A percentile compares a stretch with the other conserved stretches of the same genome.
Conservation (phyloP, 768 basidiomycete species). For the Lactarius vividus region DNA sequence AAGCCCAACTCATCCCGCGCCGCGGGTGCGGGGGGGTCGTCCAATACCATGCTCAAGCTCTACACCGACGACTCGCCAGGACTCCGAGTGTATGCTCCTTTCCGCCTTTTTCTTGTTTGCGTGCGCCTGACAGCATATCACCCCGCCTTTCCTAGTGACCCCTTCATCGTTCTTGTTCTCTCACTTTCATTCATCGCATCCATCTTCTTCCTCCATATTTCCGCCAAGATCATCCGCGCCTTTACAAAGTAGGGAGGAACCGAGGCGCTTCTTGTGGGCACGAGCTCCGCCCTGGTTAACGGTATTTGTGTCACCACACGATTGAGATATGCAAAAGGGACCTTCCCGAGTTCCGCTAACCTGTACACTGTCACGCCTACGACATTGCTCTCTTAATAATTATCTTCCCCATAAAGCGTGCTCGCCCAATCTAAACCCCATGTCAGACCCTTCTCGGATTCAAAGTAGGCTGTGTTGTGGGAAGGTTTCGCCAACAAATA, state of each 20-base stretch:
- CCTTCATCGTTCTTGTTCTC: conserved; percentile 93
- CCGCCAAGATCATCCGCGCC: conserved; percentile 88
- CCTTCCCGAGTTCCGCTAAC: not conserved
- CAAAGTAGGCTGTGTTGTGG: not conserved
- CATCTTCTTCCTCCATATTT: conserved; percentile 98
- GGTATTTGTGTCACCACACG: not conserved
- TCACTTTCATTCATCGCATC: conserved; percentile 96
- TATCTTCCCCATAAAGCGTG: not conserved
- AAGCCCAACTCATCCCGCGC: conserved; percentile 86
- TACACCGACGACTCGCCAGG: conserved; percentile 99
- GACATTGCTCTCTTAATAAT: not conserved
- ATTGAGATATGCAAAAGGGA: not conserved
- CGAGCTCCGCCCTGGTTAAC: not conserved
- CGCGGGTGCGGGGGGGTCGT: conserved; percentile 93
- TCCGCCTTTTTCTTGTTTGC: not conserved
- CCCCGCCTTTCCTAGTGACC: conserved; percentile 58
- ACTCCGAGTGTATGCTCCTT: conserved; percentile 81
- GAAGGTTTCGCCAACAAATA: conserved; percentile 9
- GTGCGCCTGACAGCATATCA: not conserved
- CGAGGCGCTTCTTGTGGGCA: not conserved
- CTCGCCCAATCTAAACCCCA: not conserved
- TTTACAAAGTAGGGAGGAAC: conserved; percentile 48
- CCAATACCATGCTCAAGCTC: conserved; percentile 97
- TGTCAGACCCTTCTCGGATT: not conserved
- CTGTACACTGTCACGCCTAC: conserved; percentile 14